A percentile compares a stretch with the other conserved stretches of the same genome.
phyloP scores from a whole-genome alignment of 495 filamentous ascomycete genomes.

The Penicillium atrosanguineum region DNA sequence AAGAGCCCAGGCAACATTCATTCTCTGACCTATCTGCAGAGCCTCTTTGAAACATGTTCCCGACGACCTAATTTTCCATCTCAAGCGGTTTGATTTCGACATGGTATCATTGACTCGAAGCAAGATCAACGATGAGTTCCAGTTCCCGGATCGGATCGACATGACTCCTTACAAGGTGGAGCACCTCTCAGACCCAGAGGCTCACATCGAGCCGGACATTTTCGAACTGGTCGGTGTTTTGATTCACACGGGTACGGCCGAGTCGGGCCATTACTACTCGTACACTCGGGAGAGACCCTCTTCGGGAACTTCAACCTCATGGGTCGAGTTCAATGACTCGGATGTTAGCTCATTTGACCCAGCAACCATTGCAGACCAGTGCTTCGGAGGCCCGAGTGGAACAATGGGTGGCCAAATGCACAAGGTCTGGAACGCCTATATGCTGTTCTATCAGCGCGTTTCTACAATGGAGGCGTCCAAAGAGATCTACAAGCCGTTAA shows the following conservation, averaged over 20 bases:
- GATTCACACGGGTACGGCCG: slow-evolving; percentile 88
- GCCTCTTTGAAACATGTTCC: slow-evolving; percentile 92
- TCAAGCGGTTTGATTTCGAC: slow-evolving; percentile 97
- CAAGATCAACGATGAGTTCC: slow-evolving; percentile 95
- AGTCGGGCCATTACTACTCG: slow-evolving; percentile 97
- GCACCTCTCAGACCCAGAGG: slow-evolving; percentile 66
- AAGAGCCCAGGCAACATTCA: not conserved
- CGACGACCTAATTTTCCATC: slow-evolving; percentile 90
- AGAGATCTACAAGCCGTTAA: slow-evolving; percentile 26
- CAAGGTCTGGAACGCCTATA: slow-evolving; percentile 88
- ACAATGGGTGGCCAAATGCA: slow-evolving; percentile 44
- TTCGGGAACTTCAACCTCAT: slow-evolving; percentile 48
- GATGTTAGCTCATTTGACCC: slow-evolving; percentile 75
- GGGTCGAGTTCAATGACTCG: slow-evolving; percentile 95
- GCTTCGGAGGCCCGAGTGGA: slow-evolving; percentile 74
- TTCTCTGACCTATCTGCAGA: not conserved
- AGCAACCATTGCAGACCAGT: slow-evolving; percentile 64
- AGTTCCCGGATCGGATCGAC: slow-evolving; percentile 81
- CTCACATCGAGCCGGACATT: slow-evolving; percentile 57
- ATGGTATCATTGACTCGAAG: slow-evolving; percentile 75
- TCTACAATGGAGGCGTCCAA: slow-evolving; percentile 53
- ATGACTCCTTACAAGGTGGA: slow-evolving; percentile 90
- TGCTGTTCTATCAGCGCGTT: slow-evolving; percentile 93
- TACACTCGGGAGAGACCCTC: slow-evolving; percentile 80
- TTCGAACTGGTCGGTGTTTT: slow-evolving; percentile 93